Evolutionary conservation across 257 asterid species (phyloP).

Genomic region (Hygrophila difformis): DNA sequence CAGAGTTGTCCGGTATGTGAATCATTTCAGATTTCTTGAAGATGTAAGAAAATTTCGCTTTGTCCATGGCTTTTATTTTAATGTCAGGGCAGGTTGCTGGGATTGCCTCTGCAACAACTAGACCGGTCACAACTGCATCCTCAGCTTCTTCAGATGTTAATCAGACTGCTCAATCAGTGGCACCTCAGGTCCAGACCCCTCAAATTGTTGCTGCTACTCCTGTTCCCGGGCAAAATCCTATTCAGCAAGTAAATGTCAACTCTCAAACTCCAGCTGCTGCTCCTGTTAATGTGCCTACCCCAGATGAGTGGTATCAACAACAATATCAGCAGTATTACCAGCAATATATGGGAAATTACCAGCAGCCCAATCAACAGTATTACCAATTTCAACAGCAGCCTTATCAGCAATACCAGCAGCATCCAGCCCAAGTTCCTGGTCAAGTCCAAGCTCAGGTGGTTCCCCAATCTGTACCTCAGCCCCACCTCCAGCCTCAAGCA

Average conservation of each 20-base stretch:
- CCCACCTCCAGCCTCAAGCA: slow-evolving; percentile 25
- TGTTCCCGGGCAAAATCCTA: slow-evolving; percentile 47
- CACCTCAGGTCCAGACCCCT: slow-evolving; percentile 39
- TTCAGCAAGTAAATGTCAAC: slow-evolving; percentile 30
- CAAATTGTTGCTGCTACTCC: slow-evolving; percentile 35
- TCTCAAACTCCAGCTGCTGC: slow-evolving; percentile 40
- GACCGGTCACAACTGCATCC: slow-evolving; percentile 33
- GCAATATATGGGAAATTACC: slow-evolving; percentile 71
- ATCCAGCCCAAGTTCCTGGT: slow-evolving; percentile 36
- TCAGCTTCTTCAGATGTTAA: slow-evolving; percentile 30
- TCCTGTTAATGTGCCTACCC: slow-evolving; percentile 39
- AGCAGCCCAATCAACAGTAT: slow-evolving; percentile 55
- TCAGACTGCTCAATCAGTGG: slow-evolving; percentile 37
- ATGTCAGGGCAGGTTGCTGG: slow-evolving; percentile 59
- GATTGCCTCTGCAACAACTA: slow-evolving; percentile 24
- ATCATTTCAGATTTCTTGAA: neutral
- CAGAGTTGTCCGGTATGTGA: slow-evolving; percentile 75
- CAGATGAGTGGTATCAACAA: slow-evolving; percentile 80
- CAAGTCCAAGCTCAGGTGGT: slow-evolving; percentile 48
- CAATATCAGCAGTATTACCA: slow-evolving; percentile 89
- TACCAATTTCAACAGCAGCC: slow-evolving; percentile 55
- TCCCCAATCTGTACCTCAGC: slow-evolving; percentile 22
- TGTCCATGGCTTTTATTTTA: slow-evolving; percentile 5
- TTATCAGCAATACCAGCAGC: slow-evolving; percentile 55
- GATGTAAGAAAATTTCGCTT: slow-evolving; percentile 1